Percentiles rank a stretch among this genome's conserved stretches.
Conservation (phyloP, 2,329 filamentous ascomycete genomes). For the Botrytis pseudocinerea region DNA sequence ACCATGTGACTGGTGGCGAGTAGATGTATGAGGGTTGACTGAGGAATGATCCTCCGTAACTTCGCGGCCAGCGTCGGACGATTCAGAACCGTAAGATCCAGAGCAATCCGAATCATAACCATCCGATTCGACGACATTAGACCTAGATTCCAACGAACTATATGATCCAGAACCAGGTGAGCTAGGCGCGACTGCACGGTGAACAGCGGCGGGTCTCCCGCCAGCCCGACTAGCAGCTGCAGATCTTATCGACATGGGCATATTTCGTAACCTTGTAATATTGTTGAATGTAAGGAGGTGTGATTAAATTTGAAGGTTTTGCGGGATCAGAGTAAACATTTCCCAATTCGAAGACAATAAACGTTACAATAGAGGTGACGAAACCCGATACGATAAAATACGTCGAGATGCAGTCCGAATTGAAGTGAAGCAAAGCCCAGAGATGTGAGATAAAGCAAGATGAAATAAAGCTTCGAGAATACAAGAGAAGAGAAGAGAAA, state of each 20-base stretch:
- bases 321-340: neutral
- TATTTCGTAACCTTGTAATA: neutral
- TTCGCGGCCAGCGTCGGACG: neutral
- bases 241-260: neutral
- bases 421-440: neutral
- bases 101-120: no score
- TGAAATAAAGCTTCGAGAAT: neutral
- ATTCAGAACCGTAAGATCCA: neutral
- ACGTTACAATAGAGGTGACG: neutral
- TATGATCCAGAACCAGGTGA: neutral
- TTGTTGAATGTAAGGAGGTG: neutral
- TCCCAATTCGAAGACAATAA: neutral
- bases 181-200: neutral
- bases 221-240: neutral
- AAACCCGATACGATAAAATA: neutral
- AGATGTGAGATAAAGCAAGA: neutral
- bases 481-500: neutral
- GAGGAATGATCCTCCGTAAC: neutral
- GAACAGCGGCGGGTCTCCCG: neutral
- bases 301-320: neutral
- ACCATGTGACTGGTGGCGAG: neutral
- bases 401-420: neutral
- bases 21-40: neutral
- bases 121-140: neutral
- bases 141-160: neutral